Evolutionary conservation across 1,139 yeast genomes (phyloP).

Genomic region (Geotrichum fermentans): DNA sequence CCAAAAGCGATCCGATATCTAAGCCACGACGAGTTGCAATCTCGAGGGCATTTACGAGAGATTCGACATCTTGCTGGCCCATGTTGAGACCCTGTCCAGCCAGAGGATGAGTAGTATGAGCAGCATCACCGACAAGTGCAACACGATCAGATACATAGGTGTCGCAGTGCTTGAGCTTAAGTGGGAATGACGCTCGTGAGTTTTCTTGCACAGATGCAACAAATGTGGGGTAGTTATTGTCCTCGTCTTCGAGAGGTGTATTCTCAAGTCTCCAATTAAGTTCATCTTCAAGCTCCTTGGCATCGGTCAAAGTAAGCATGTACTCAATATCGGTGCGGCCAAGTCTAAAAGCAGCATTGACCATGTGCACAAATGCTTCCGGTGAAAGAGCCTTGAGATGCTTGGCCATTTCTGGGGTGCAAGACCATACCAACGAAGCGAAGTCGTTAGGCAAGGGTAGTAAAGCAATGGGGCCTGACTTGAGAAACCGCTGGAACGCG

Average conservation of each 20-base stretch:
- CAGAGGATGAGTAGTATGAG: constrained; percentile 93
- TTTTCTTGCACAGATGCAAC: constrained; percentile 52
- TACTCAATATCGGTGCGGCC: constrained; percentile 74
- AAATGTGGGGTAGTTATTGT: constrained; percentile 60
- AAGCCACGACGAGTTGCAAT: constrained; percentile 69
- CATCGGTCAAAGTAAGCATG: constrained; percentile 48
- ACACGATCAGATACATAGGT: constrained; percentile 76
- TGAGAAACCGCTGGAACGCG: constrained; percentile 92
- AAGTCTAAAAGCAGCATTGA: constrained; percentile 81
- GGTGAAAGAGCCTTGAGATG: constrained; percentile 55
- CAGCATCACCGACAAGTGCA: constrained; percentile 96
- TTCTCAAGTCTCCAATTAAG: constrained; percentile 63
- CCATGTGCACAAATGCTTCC: constrained; percentile 59
- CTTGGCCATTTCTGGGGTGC: constrained; percentile 70
- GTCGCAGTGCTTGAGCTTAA: constrained; percentile 86
- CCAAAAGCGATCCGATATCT: constrained; percentile 81
- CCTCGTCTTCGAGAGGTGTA: constrained; percentile 43
- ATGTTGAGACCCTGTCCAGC: constrained; percentile 98
- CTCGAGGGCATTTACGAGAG: constrained; percentile 65
- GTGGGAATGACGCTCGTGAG: constrained; percentile 84
- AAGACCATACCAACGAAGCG: constrained; percentile 91
- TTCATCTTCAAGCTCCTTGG: constrained; percentile 57
- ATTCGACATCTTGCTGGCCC: constrained; percentile 93
- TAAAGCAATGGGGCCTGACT: constrained; percentile 90
- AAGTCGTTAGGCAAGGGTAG: constrained; percentile 81